Evolutionary conservation across 805 yeast genomes (phyloP), one percentile per base, ranked within the genome.

Genomic region (Yarrowia deformans): DNA sequence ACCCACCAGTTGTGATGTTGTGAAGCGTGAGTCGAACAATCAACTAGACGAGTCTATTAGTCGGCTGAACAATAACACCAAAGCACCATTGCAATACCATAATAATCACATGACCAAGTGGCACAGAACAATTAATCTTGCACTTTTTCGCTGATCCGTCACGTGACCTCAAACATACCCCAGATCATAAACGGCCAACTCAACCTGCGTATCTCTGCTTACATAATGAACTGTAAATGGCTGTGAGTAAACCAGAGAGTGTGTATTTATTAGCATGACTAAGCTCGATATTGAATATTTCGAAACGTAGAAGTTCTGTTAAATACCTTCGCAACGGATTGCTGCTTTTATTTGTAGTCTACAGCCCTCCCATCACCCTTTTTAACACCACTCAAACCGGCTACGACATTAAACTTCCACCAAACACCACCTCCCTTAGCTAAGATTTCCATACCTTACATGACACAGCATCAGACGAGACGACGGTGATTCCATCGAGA

Each of bases 381-480:
- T 16, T 16, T 19, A n/a, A 5, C 5, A 29, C 32, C 14, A 18
- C n/a, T 8, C 54, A 23, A 2, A 18, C 18, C 5, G 9, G n/a
- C 19, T 9, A 9, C 37, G 10, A n/a, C 34, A 34, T 54, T 54
- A 54, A 54, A 9, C 45, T 54, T 54, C 29, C 55, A 49, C 55
- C 34, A 48, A 49, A 34, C 55, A 49, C 55, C 19, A 49, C 55
- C 56, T 16, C 50, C 56, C 56, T n/a, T 34, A 52, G 56, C 56
- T 52, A 52, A 54, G 45, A 54, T 19, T 54, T 37, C 45, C 8
- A 52, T 13, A 19, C 45, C 45, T 19, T 54, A 54, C 60, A 54
- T 54, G 60, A 54, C 60, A 54, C 60, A 54, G 45, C 60, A 54
- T 23, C 60, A 39, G 45, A 37, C 60, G 10, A 14, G 55, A 49